phyloP scores from a whole-genome alignment of 164 flowering plant genomes.

The Echeveria elegans region DNA sequence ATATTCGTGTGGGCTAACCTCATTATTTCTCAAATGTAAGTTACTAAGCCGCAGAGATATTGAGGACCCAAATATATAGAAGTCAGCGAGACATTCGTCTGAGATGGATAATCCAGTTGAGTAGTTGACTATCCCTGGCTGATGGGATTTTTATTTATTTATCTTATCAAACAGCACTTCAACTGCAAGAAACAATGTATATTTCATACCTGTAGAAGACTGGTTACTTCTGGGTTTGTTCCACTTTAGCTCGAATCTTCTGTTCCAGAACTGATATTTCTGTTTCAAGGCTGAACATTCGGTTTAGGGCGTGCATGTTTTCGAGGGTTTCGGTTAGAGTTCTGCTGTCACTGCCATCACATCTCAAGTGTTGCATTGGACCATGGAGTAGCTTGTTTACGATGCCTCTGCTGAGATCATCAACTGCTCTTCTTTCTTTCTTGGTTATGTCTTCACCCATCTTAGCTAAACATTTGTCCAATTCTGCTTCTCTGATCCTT shows the following conservation, averaged over 20 bases:
- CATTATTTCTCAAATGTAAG: not conserved
- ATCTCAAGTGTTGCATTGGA: conserved; percentile 94
- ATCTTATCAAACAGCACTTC: not conserved
- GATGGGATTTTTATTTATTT: not conserved
- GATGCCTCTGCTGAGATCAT: conserved; percentile 82
- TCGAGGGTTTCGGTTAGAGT: conserved; percentile 79
- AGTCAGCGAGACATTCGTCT: not conserved
- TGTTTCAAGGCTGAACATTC: conserved; percentile 82
- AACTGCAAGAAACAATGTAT: not conserved
- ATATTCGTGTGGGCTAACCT: conserved; percentile 3
- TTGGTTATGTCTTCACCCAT: conserved; percentile 74
- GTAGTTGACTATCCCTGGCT: not conserved
- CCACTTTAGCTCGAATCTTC: conserved; percentile 79
- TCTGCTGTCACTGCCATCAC: conserved; percentile 85
- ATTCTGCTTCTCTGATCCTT: conserved; percentile 61
- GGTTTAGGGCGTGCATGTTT: conserved; percentile 91
- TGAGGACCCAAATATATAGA: too few relatives aligned
- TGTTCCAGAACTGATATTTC: conserved; percentile 71
- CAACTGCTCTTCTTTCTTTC: conserved; percentile 64
- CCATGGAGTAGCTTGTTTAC: conserved; percentile 94
- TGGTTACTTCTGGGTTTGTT: conserved; percentile 50
- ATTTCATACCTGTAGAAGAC: not conserved
- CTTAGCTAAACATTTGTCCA: conserved; percentile 78
- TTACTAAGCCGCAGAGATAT: too few relatives aligned
- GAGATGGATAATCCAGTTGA: not conserved